Conservation (phyloP, 345 rosid species). For the Moricandia arvensis region DNA sequence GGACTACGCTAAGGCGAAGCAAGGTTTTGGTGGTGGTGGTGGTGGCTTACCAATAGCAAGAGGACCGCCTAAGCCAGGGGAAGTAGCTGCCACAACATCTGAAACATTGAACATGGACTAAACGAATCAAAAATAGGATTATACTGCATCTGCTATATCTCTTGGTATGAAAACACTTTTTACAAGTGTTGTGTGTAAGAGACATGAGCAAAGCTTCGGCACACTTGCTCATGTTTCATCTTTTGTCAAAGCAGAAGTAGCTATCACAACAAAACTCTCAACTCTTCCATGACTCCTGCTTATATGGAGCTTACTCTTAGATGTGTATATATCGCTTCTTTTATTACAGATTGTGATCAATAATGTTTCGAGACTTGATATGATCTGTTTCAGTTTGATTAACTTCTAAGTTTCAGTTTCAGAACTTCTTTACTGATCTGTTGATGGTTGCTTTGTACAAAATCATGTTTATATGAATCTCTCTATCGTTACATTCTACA, state of each 20-base stretch:
- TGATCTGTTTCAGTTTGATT: background rate
- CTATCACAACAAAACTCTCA: background rate
- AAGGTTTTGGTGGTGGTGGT: background rate
- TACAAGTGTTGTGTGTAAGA: background rate
- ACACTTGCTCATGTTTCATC: background rate
- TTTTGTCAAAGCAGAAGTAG: background rate
- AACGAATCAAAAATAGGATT: background rate
- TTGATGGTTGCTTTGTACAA: constrained; percentile 8
- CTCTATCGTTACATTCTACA: background rate
- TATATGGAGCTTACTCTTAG: background rate
- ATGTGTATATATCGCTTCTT: background rate
- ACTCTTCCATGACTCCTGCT: background rate
- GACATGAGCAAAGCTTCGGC: background rate
- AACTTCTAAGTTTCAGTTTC: background rate
- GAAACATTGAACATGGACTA: background rate
- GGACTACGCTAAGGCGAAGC: constrained; percentile 54
- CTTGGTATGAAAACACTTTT: background rate
- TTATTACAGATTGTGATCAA: background rate
- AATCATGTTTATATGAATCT: background rate
- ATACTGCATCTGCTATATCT: background rate
- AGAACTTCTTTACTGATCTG: constrained; percentile 2
- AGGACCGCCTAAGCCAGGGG: constrained; percentile 65
- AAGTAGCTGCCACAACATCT: background rate
- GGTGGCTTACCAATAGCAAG: constrained; percentile 36
- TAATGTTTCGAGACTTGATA: background rate